Evolutionary conservation across 352 stramenopile species (phyloP), one percentile per base, ranked within the genome.

Genomic region (Phytophthora pisi): DNA sequence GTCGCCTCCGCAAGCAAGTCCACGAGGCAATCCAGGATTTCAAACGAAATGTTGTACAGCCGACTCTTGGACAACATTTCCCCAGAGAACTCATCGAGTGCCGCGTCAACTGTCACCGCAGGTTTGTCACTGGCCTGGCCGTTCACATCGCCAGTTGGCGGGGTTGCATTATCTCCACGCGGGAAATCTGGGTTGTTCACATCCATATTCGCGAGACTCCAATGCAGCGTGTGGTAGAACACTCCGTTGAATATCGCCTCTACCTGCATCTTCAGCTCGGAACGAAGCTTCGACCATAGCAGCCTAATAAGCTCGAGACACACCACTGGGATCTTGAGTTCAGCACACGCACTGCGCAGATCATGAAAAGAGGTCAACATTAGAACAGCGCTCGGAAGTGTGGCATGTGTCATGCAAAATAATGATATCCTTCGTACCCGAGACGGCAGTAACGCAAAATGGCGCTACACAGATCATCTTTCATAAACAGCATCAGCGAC

Each of bases 1-100:
- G 89, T 93, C 34, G 96, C 86, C 75, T 99, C 97, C 10, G 94
- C 79, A 45, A 98, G 97, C 51, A 99, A 95, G 61, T 99, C 97
- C 6, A 99, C 83, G 5, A 99, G 77, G 31, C 84, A 98, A 72
- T 99, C 80, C 11, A 92, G 58, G 43, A 96, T 82, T 68, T 96
- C 88, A 61, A 90, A 84, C 6, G 86, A 92, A 15, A 86, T 75
- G 7, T 68, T 74, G 52, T 85, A 91, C 18, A 94, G 55, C 28
- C 79, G 86, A n/a, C 64, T 59, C 30, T 79, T 75, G 8, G 77
- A 68, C 42, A 90, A 28, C 54, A 81, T 77, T 5, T 89, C 70
- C 1, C 86, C 82, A 0, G 80, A 86, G 42, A 93, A 92, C 62
- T 89, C 83, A 51, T 94, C 81, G 6, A 70, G 61, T 0, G 84